Evolutionary conservation across 2,329 filamentous ascomycete species (phyloP).

Genomic region (Botrytis pseudocinerea): DNA sequence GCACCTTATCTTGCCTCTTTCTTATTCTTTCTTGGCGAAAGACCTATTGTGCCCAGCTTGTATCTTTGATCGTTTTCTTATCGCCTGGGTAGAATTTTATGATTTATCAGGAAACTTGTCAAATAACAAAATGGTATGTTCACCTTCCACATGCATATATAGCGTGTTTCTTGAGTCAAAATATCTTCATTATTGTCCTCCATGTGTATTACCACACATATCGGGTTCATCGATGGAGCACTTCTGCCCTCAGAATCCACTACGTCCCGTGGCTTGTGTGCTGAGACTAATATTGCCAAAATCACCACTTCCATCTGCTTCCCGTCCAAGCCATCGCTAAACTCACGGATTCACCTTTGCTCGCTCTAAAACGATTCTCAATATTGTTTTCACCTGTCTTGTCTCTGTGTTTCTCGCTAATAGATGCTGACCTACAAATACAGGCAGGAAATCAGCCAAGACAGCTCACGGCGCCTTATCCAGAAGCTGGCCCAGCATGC

Average conservation of each 20-base stretch:
- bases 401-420: background rate
- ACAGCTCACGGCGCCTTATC: background rate
- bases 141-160: background rate
- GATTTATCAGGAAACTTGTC: background rate
- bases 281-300: too few species aligned
- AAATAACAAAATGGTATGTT: background rate
- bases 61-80: background rate
- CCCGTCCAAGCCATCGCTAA: background rate
- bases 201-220: too few species aligned
- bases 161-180: background rate
- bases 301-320: background rate
- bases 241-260: background rate
- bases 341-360: background rate
- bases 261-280: background rate
- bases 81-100: background rate
- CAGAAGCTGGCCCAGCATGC: background rate
- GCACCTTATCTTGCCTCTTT: background rate
- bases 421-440: background rate
- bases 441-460: constrained; percentile 16
- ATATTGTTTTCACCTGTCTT: accelerated
- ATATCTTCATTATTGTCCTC: background rate
- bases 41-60: background rate
- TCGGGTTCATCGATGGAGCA: background rate
- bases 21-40: background rate
- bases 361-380: background rate